A percentile compares a stretch with the other conserved stretches of the same genome.
These are phyloP conservation scores for Tagetes erecta DNA, from an alignment of 129 eudicot genomes.

Conservation along the genomic window DNA sequence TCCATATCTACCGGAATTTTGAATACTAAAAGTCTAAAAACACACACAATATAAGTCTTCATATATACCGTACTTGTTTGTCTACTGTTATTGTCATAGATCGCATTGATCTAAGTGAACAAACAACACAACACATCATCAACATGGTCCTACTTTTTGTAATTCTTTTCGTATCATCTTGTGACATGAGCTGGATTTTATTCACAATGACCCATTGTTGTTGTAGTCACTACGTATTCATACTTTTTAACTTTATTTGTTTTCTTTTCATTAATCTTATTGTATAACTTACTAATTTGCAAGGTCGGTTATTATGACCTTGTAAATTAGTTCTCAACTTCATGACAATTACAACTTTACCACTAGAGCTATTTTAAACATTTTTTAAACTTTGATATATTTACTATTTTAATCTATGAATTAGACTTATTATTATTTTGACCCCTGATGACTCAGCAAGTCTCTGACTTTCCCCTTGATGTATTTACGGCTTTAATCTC, in stretches of 20 bases:
- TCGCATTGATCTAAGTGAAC: slow-evolving; percentile 19
- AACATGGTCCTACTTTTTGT: slow-evolving; percentile 9
- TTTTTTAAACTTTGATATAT: no score
- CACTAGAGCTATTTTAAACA: no score
- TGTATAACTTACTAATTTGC: no score
- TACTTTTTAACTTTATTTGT: not conserved
- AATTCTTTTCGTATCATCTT: slow-evolving; percentile 18
- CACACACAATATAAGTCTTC: not conserved
- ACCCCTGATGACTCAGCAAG: no score
- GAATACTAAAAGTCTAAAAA: not conserved
- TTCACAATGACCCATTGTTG: slow-evolving; percentile 18
- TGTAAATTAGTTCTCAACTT: no score
- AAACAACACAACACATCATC: not conserved
- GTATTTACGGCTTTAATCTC: no score
- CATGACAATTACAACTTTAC: no score
- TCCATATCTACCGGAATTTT: slow-evolving; percentile 26
- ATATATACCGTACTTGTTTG: slow-evolving; percentile 21
- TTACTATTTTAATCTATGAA: no score
- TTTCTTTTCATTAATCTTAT: not conserved
- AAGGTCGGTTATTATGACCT: no score
- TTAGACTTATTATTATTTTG: no score
- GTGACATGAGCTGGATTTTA: slow-evolving; percentile 20
- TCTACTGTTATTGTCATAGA: slow-evolving; percentile 30
- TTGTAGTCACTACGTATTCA: not conserved
- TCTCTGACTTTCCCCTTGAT: no score